Evolutionary conservation across 2,329 filamentous ascomycete genomes (phyloP), one percentile per base, ranked within the genome.

Genomic region (Fusarium longipes): DNA sequence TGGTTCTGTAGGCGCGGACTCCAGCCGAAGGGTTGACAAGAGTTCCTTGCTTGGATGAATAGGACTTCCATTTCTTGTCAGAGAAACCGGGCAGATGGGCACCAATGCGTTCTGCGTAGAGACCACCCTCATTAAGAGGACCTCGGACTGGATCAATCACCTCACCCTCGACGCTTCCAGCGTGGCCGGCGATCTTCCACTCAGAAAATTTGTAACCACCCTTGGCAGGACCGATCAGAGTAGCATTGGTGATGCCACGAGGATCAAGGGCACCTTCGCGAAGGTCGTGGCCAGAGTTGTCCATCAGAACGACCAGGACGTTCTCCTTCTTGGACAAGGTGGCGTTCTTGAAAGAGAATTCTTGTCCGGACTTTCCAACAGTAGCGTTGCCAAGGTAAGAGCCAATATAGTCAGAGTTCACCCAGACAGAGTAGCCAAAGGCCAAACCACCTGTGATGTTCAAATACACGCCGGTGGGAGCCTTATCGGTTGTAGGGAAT

Each of bases 221-320:
- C 10, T 63, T 56, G 5, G 67, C 64, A 5, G 76, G 69, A 1
- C 80, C 80, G n/a, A 84, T 39, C 2, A 87, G 81, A 2, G 81
- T 84, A 0, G 84, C 85, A 29, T 83, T 82, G 44, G 80, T 79
- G 66, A 87, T 86, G 6, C 86, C 86, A 40, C 85, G 77, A 10
- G 83, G 80, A 17, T 83, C 79, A 6, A 82, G 77, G 7, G 83
- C 83, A 1, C 77, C 80, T 2, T 78, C 78, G 1, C 82, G 82
- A 25, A 86, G 80, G 48, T 88, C 86, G 70, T 89, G 85, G 11
- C 87, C 87, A 18, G 84, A 86, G 75, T 89, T 83, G 69, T 89
- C 85, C 74, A 87, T 84, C 24, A 88, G 77, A 5, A 88, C 76
- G n/a, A 87, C 80, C 8, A 88, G 77, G 3, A 84, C 74, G 56